Evolutionary conservation across 768 basidiomycete genomes (phyloP).

Genomic region (Hygrocybe punicea): DNA sequence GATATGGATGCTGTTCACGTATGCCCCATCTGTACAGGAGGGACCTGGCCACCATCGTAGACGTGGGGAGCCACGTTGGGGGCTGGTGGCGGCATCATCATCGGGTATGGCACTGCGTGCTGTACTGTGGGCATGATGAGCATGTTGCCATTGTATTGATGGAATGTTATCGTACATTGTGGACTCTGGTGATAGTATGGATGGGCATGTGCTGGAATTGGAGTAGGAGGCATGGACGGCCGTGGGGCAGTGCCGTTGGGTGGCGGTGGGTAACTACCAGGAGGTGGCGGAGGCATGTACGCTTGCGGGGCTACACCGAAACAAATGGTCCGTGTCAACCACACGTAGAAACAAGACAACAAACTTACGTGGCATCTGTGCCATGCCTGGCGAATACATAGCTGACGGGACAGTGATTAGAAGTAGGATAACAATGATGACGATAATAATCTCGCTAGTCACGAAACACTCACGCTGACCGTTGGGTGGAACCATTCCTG

Average conservation of each 20-base stretch:
- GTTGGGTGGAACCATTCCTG: constrained; percentile 74
- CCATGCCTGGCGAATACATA: constrained; percentile 84
- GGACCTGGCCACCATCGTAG: constrained; percentile 68
- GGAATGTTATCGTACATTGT: constrained; percentile 53
- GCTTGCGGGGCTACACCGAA: constrained; percentile 55
- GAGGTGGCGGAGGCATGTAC: constrained; percentile 79
- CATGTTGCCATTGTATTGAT: constrained; percentile 24
- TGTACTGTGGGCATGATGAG: constrained; percentile 55
- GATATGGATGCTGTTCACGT: constrained; percentile 39
- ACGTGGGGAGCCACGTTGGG: constrained; percentile 65
- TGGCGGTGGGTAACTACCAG: constrained; percentile 71
- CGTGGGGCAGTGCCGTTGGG: constrained; percentile 76
- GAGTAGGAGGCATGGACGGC: constrained; percentile 89
- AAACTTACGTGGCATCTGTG: constrained; percentile 80
- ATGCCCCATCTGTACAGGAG: constrained; percentile 72
- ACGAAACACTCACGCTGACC: constrained; percentile 6
- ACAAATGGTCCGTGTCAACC: constrained; percentile 2
- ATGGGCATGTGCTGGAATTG: constrained; percentile 82
- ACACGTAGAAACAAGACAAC: not conserved
- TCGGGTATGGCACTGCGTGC: constrained; percentile 83
- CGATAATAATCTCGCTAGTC: not conserved
- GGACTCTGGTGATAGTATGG: constrained; percentile 89
- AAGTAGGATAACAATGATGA: not conserved
- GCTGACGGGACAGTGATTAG: constrained; percentile 37
- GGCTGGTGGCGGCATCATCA: constrained; percentile 82